Conservation (phyloP, 2,329 filamentous ascomycete genomes). For the Epichloe gansuensis region DNA sequence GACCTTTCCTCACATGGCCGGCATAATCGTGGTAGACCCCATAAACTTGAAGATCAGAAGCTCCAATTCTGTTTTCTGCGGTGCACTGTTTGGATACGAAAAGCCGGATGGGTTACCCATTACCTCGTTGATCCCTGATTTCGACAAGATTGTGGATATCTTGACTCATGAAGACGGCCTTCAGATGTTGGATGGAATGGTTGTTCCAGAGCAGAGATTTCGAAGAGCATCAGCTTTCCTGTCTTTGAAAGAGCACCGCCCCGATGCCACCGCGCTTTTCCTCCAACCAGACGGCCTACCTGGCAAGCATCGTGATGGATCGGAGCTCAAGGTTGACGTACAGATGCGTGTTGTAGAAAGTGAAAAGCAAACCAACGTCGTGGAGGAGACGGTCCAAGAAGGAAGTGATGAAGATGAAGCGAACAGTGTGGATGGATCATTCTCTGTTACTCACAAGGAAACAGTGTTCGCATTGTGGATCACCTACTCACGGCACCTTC, state of each 20-base stretch:
- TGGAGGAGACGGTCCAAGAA: conserved; percentile 54
- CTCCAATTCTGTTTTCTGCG: conserved; percentile 89
- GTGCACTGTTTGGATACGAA: conserved; percentile 80
- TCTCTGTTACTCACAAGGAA: conserved; percentile 49
- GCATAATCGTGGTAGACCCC: conserved; percentile 86
- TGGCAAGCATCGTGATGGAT: conserved; percentile 80
- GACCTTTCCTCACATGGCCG: conserved; percentile 93
- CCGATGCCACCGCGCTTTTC: conserved; percentile 68
- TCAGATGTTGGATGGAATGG: conserved; percentile 79
- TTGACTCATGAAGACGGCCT: conserved; percentile 81
- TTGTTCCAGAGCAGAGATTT: conserved; percentile 93
- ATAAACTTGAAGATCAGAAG: conserved; percentile 69
- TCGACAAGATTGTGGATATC: conserved; percentile 71
- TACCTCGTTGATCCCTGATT: conserved; percentile 70
- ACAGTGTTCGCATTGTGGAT: conserved; percentile 94
- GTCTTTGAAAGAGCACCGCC: conserved; percentile 69
- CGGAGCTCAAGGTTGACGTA: conserved; percentile 84
- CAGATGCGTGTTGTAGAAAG: conserved; percentile 95
- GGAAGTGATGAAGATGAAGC: conserved; percentile 41
- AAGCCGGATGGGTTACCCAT: conserved; percentile 72
- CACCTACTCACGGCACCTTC: conserved; percentile 87
- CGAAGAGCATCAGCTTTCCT: conserved; percentile 76
- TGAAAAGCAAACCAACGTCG: conserved; percentile 52
- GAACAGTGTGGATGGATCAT: conserved; percentile 25
- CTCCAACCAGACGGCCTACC: conserved; percentile 72